Conservation (phyloP, 495 filamentous ascomycete genomes). For the Cercophora samala region DNA sequence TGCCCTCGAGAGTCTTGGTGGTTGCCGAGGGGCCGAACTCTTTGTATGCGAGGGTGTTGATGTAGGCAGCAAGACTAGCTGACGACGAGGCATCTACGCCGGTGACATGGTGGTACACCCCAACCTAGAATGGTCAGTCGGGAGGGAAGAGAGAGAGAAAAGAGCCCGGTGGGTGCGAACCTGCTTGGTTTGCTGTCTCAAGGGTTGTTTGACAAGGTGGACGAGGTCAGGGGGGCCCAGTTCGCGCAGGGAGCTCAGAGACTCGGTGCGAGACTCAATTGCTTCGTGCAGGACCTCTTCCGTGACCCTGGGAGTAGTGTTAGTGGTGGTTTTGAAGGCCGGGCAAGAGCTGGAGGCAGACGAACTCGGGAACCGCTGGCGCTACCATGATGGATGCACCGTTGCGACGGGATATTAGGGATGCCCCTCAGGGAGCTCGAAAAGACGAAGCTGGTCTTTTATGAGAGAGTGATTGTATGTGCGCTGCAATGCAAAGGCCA, state of each 20-base stretch:
- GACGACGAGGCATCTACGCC: constrained; percentile 97
- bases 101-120: constrained; percentile 97
- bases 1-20: constrained; percentile 85
- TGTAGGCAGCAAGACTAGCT: constrained; percentile 92
- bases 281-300: constrained; percentile 87
- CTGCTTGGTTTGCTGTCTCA: constrained; percentile 60
- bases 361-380: constrained; percentile 87
- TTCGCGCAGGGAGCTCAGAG: constrained; percentile 78
- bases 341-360: constrained; percentile 25
- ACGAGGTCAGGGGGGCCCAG: constrained; percentile 94
- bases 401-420: constrained; percentile 4
- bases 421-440: constrained; percentile 2
- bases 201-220: constrained; percentile 85
- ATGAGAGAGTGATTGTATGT: too few species aligned
- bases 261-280: constrained; percentile 84
- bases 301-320: constrained; percentile 62
- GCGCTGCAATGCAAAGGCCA: not conserved
- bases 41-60: constrained; percentile 92
- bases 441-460: constrained; percentile 2
- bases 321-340: not conserved
- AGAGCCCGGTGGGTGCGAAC: constrained; percentile 38
- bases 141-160: too few species aligned
- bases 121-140: constrained; percentile 56
- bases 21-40: constrained; percentile 72
- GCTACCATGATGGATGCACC: constrained; percentile 61